Conservation (phyloP, 202 grass and related monocot genomes). For the Digitaria exilis region DNA sequence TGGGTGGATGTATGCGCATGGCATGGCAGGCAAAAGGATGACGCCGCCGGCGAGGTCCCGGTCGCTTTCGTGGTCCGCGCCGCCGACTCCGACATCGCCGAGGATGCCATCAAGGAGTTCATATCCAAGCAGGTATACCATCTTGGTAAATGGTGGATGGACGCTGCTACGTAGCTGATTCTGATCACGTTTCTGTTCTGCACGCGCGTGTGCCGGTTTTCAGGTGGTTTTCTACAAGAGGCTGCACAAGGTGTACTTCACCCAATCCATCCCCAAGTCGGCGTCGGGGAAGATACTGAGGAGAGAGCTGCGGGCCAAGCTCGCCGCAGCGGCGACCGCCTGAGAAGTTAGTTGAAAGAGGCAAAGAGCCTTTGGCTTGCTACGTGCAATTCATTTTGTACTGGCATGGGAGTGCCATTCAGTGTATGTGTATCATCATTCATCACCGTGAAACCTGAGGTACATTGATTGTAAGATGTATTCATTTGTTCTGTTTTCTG, state of each 20-base stretch:
- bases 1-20: background rate
- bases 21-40: constrained; percentile 85
- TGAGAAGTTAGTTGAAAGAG: background rate
- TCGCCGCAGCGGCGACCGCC: constrained; percentile 24
- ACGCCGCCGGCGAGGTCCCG: constrained; percentile 80
- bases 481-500: background rate
- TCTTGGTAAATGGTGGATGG: background rate
- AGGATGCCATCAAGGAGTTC: constrained; percentile 84
- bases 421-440: background rate
- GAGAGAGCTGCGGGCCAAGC: constrained; percentile 79
- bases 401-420: background rate
- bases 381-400: background rate
- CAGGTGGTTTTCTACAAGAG: constrained; percentile 97
- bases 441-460: background rate
- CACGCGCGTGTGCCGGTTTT: background rate
- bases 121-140: constrained; percentile 72
- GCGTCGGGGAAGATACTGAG: constrained; percentile 85
- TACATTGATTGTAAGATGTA: background rate
- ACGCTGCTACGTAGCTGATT: background rate
- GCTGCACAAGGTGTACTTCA: constrained; percentile 89
- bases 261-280: constrained; percentile 81
- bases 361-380: background rate
- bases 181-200: too few relatives aligned
- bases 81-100: constrained; percentile 54
- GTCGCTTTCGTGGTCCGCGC: constrained; percentile 83